Conservation (phyloP, 2,329 filamentous ascomycete genomes). For the Saccharata proteae region DNA sequence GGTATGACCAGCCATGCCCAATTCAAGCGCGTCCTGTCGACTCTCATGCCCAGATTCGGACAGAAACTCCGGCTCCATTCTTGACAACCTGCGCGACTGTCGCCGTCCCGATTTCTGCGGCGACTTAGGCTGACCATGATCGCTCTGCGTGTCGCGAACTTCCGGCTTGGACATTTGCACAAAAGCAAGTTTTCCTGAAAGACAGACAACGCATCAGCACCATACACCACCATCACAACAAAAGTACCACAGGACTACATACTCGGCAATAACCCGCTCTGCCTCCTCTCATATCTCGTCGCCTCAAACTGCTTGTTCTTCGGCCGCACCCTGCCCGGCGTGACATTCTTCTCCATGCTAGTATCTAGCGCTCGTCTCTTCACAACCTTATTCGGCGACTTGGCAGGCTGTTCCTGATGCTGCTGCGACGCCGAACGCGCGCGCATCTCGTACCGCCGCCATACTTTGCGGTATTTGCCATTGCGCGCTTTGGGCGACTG, state of each 20-base stretch:
- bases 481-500: slow-evolving; percentile 25
- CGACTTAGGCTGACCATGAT: slow-evolving; percentile 3
- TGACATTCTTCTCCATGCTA: slow-evolving; percentile 15
- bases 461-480: slow-evolving; percentile 33
- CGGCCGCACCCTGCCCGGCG: slow-evolving; percentile 10
- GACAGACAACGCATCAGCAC: slow-evolving; percentile 1
- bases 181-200: slow-evolving; percentile 4
- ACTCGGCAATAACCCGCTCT: background rate
- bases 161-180: too few species aligned
- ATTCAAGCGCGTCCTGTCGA: too few species aligned
- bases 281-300: slow-evolving; percentile 17
- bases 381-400: slow-evolving; percentile 29
- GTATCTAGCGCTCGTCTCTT: slow-evolving; percentile 31
- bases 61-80: too few species aligned
- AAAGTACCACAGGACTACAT: too few species aligned
- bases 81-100: too few species aligned
- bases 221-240: background rate
- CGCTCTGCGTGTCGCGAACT: too few species aligned
- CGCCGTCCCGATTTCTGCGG: background rate
- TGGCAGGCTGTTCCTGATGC: slow-evolving; percentile 14
- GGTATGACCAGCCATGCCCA: too few species aligned
- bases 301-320: slow-evolving; percentile 21
- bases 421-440: slow-evolving; percentile 8
- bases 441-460: slow-evolving; percentile 29
- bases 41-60: too few species aligned